Evolutionary conservation across 768 basidiomycete species (phyloP).

Genomic region (Amylocystis lapponica): DNA sequence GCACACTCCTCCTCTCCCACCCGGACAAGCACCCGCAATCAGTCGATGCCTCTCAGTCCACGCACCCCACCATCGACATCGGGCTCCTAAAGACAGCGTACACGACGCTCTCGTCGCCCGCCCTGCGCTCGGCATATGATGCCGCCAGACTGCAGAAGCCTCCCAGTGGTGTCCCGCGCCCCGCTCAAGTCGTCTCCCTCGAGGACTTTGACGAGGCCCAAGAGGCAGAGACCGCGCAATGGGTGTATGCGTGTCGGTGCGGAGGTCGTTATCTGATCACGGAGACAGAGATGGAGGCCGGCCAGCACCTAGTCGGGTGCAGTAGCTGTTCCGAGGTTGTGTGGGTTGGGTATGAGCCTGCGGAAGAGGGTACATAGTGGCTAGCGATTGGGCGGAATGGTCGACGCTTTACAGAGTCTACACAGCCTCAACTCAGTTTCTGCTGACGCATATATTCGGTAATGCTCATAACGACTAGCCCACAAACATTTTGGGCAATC

Average conservation of each 20-base stretch:
- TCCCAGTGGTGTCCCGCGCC: conserved; percentile 49
- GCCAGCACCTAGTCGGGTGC: conserved; percentile 69
- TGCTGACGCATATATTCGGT: not conserved
- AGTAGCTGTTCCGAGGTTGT: conserved; percentile 74
- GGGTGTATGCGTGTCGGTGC: conserved; percentile 67
- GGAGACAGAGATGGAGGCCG: conserved; percentile 56
- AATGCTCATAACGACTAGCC: too few species aligned
- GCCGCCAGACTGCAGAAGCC: conserved; percentile 8
- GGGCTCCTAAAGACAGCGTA: conserved; percentile 66
- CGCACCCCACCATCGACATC: conserved; percentile 35
- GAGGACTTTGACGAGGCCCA: conserved; percentile 54
- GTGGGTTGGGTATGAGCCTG: conserved; percentile 76
- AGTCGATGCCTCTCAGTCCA: too few species aligned
- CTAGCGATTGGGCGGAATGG: too few species aligned
- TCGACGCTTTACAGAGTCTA: too few species aligned
- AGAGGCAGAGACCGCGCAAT: conserved; percentile 31
- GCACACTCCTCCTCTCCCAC: conserved; percentile 55
- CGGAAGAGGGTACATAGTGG: conserved; percentile 16
- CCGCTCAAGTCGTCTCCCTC: conserved; percentile 73
- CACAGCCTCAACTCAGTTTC: not conserved
- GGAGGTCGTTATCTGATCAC: conserved; percentile 60
- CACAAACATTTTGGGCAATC: too few species aligned
- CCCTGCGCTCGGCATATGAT: conserved; percentile 50
- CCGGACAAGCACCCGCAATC: conserved; percentile 45
- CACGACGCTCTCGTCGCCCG: conserved; percentile 45